Conservation (phyloP, 2,329 filamentous ascomycete genomes). For the Alternaria sp. region DNA sequence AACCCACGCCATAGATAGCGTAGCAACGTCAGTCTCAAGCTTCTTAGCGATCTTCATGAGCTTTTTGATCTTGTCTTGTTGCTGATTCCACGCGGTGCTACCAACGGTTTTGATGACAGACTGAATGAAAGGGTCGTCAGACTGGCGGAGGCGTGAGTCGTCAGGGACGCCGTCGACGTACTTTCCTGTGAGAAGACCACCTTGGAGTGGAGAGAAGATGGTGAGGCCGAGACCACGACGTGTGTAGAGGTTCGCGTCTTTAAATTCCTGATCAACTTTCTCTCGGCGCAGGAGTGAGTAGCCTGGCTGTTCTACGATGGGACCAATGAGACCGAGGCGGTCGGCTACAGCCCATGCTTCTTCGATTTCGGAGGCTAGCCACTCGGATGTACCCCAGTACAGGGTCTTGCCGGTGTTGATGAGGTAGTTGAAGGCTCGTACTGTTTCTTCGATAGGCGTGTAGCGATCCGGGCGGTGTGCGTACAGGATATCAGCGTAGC, state of each 20-base stretch:
- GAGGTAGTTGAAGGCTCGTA: conserved; percentile 74
- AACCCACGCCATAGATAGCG: conserved; percentile 50
- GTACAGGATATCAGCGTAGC: conserved; percentile 73
- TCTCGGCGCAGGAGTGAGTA: conserved; percentile 67
- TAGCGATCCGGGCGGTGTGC: conserved; percentile 73
- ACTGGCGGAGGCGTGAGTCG: conserved; percentile 65
- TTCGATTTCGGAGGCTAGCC: conserved; percentile 66
- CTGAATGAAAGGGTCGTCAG: conserved; percentile 65
- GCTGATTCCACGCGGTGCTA: conserved; percentile 62
- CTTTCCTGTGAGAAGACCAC: conserved; percentile 67
- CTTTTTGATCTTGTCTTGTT: conserved; percentile 65
- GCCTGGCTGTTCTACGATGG: conserved; percentile 62
- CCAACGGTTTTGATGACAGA: conserved; percentile 51
- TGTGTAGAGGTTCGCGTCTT: conserved; percentile 61
- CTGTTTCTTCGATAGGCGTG: conserved; percentile 75
- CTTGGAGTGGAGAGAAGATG: conserved; percentile 64
- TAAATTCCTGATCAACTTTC: conserved; percentile 67
- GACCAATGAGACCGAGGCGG: conserved; percentile 66
- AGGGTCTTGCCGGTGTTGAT: conserved; percentile 73
- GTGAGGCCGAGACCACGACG: conserved; percentile 64
- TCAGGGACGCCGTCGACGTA: conserved; percentile 68
- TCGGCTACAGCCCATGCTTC: conserved; percentile 67
- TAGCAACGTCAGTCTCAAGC: conserved; percentile 65
- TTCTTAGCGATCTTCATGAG: conserved; percentile 65
- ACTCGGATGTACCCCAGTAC: conserved; percentile 70